A percentile compares a stretch with the other conserved stretches of the same genome.
phyloP scores from a whole-genome alignment of 805 yeast genomes.

The Metschnikowia colocasiae region DNA sequence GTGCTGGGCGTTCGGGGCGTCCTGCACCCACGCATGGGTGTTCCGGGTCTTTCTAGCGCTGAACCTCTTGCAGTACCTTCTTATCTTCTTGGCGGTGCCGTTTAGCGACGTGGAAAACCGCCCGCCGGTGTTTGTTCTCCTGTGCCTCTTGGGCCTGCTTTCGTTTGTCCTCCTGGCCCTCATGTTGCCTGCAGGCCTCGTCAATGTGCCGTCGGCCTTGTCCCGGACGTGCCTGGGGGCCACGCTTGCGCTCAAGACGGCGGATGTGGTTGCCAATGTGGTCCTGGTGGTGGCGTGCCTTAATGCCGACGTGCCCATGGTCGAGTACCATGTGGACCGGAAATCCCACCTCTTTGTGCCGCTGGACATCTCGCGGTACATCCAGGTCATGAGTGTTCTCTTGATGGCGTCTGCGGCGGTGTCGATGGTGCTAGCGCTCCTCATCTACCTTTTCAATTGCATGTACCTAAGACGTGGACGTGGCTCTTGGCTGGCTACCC shows the following conservation, averaged over 20 bases:
- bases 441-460: conserved; percentile 9
- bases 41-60: conserved; percentile 12
- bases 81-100: conserved; percentile 30
- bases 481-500: no score
- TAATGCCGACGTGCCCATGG: conserved; percentile 21
- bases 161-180: conserved; percentile 13
- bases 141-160: conserved; percentile 16
- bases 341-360: conserved; percentile 13
- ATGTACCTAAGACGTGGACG: not conserved
- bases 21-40: conserved; percentile 8
- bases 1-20: no score
- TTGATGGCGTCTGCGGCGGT: conserved; percentile 14
- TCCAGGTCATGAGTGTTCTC: conserved; percentile 20
- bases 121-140: conserved; percentile 24
- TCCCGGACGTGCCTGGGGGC: conserved; percentile 15
- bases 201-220: conserved; percentile 8
- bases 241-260: conserved; percentile 19
- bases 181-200: conserved; percentile 15
- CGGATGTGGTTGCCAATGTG: conserved; percentile 20
- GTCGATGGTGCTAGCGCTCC: conserved; percentile 16
- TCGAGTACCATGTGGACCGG: conserved; percentile 23
- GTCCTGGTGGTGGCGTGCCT: conserved; percentile 21
- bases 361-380: conserved; percentile 28
- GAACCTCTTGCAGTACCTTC: conserved; percentile 28
- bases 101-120: conserved; percentile 32